Base-by-base conservation (phyloP, 2,329 filamentous ascomycete species). In the Colletotrichum paranaense region DNA sequence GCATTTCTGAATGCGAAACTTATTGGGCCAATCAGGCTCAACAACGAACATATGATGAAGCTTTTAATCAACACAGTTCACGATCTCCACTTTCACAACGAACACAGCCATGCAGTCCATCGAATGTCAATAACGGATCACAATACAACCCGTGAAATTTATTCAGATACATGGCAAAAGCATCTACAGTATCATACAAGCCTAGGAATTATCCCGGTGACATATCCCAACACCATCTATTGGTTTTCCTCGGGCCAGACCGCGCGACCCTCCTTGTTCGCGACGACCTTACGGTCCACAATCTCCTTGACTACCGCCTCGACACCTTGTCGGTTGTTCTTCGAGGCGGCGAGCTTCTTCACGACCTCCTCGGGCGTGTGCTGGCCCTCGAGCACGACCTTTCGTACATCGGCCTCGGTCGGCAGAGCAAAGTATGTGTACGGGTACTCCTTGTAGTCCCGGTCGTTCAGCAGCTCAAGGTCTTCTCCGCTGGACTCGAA, bases 371-470 rank as follows among this genome's bases (percentile, higher is more conserved):
- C 83, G 7, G 85, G 83, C n/a, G 84, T 86, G 78, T 81, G 81
- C 28, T 72, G 77, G 68, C 81, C 84, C 30, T 80, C 76, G 26
- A 76, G 77, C 22, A 92, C 84, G 53, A 88, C 66, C 11, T 78
- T 69, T 79, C 85, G 80, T 16, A 93, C 84, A 64, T 93, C 88
- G 52, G 78, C 77, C 84, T 98, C 95, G 2, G 86, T 88, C 5
- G 96, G 97, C 73, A 98, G 86, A 5, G 92, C 93, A 35, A 95
- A 91, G 78, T 84, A 85, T 14, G 84, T 82, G 81, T 94, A 90
- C 1, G 95, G 96, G 82, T 98, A 98, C 72, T 92, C 85, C 5
- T 79, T 81, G 84, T 92, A 98, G 77, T 93, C 88, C 14, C 85
- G 82, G 66, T 87, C 80, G 71, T 86, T 91, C 72, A 95, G 85